A percentile compares a stretch with the other conserved stretches of the same genome.
Evolutionary conservation across 495 filamentous ascomycete species (phyloP).

Genomic region (Penicillium cosmopolitanum): DNA sequence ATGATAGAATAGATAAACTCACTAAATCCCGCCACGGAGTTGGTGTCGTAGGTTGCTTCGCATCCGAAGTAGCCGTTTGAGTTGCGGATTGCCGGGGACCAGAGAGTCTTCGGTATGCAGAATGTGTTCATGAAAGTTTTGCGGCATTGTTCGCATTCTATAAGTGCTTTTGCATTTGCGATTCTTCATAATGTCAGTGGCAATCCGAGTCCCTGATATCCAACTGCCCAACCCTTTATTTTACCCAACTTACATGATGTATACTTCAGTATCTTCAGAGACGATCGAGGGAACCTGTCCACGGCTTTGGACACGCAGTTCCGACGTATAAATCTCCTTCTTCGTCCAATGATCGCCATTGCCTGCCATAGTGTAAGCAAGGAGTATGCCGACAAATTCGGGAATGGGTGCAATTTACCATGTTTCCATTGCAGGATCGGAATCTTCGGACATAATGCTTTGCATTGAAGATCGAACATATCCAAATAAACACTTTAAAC

Average conservation of each 20-base stretch:
- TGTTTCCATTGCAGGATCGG: neutral
- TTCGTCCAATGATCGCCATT: neutral
- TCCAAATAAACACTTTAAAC: neutral
- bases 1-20: neutral
- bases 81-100: constrained; percentile 4
- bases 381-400: neutral
- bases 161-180: neutral
- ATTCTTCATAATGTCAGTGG: neutral
- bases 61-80: constrained; percentile 25
- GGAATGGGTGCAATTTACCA: neutral
- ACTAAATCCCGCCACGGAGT: constrained; percentile 14
- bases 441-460: neutral
- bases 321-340: neutral
- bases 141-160: constrained; percentile 7
- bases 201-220: neutral
- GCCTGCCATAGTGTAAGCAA: neutral
- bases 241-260: neutral
- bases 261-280: neutral
- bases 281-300: constrained; percentile 4
- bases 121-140: constrained; percentile 1
- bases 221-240: neutral
- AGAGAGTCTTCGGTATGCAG: constrained; percentile 11
- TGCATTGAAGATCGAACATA: neutral
- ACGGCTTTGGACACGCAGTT: neutral
- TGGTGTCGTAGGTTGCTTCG: constrained; percentile 11